Evolutionary conservation across 2,329 filamentous ascomycete genomes (phyloP).

Genomic region (Cryphonectria parasitica): DNA sequence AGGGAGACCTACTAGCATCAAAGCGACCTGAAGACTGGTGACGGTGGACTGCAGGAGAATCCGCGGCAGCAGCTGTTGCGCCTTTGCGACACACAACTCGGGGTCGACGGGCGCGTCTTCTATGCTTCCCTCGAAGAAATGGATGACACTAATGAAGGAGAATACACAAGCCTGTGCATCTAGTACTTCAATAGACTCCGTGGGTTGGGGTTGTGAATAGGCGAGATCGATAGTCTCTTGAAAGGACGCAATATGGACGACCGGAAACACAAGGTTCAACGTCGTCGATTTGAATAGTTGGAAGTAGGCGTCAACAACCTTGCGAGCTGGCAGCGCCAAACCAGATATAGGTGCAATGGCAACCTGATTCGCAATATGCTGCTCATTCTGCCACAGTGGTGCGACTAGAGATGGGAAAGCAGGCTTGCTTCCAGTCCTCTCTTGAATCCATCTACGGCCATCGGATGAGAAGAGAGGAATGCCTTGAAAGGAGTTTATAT

Average conservation of each 20-base stretch:
- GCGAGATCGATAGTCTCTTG: slow-evolving; percentile 36
- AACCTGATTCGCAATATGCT: slow-evolving; percentile 27
- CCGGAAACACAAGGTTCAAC: slow-evolving; percentile 45
- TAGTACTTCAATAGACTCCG: background rate
- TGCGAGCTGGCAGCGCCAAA: slow-evolving; percentile 42
- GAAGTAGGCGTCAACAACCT: slow-evolving; percentile 40
- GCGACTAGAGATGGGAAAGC: slow-evolving; percentile 33
- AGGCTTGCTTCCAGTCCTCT: slow-evolving; percentile 46
- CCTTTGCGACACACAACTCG: slow-evolving; percentile 46
- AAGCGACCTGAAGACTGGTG: slow-evolving; percentile 47
- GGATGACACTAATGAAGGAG: slow-evolving; percentile 49
- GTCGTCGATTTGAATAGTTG: slow-evolving; percentile 33
- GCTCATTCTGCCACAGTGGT: slow-evolving; percentile 13
- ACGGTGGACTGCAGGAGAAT: slow-evolving; percentile 49
- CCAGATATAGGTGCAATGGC: slow-evolving; percentile 2
- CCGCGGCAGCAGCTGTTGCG: slow-evolving; percentile 47
- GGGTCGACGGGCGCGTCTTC: slow-evolving; percentile 39
- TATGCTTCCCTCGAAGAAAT: slow-evolving; percentile 26
- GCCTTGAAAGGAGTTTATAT: slow-evolving; percentile 51
- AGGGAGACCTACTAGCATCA: slow-evolving; percentile 50
- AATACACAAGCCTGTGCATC: slow-evolving; percentile 51
- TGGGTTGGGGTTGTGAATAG: background rate
- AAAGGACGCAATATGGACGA: slow-evolving; percentile 53
- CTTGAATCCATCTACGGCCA: slow-evolving; percentile 52
- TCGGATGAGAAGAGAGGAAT: slow-evolving; percentile 53